phyloP scores from a whole-genome alignment of 1,284 basidiomycete genomes.

The Xerocomus nothofagi region DNA sequence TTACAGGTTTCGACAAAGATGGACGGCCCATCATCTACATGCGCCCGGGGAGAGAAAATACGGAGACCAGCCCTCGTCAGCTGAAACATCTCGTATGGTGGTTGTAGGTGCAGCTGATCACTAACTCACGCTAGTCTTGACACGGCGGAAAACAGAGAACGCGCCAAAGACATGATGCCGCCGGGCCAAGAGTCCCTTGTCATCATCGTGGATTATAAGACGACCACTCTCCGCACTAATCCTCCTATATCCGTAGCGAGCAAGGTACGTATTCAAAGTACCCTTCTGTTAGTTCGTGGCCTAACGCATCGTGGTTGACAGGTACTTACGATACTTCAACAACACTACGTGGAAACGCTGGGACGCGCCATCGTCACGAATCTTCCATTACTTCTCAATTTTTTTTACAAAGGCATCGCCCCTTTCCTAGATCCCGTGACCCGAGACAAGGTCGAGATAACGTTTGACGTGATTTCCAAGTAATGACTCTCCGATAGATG shows the following conservation, averaged over 20 bases:
- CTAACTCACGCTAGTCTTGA: conserved; percentile 8
- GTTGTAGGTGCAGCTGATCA: conserved; percentile 52
- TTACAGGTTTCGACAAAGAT: conserved; percentile 82
- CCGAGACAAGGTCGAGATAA: conserved; percentile 69
- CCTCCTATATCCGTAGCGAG: conserved; percentile 77
- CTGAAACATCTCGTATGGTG: conserved; percentile 82
- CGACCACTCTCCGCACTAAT: conserved; percentile 76
- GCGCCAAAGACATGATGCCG: conserved; percentile 85
- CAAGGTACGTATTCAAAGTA: conserved; percentile 46
- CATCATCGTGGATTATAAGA: conserved; percentile 84
- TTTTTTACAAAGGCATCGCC: conserved; percentile 85
- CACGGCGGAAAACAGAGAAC: conserved; percentile 52
- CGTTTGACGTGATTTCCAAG: neutral
- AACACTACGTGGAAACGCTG: conserved; percentile 89
- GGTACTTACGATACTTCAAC: conserved; percentile 82
- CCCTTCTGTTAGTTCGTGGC: neutral
- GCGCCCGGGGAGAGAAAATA: conserved; percentile 83
- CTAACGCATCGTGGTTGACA: conserved; percentile 21
- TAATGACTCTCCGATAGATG: conserved; percentile 51
- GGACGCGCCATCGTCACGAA: conserved; percentile 86
- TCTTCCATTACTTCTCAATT: conserved; percentile 75
- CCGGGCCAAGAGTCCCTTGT: conserved; percentile 77
- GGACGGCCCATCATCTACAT: conserved; percentile 83
- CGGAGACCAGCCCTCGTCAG: conserved; percentile 71
- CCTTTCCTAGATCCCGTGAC: conserved; percentile 92